A percentile compares a stretch with the other conserved stretches of the same genome.
Evolutionary conservation across 1,284 basidiomycete species (phyloP).

Genomic region (Leccinum angustisporum): DNA sequence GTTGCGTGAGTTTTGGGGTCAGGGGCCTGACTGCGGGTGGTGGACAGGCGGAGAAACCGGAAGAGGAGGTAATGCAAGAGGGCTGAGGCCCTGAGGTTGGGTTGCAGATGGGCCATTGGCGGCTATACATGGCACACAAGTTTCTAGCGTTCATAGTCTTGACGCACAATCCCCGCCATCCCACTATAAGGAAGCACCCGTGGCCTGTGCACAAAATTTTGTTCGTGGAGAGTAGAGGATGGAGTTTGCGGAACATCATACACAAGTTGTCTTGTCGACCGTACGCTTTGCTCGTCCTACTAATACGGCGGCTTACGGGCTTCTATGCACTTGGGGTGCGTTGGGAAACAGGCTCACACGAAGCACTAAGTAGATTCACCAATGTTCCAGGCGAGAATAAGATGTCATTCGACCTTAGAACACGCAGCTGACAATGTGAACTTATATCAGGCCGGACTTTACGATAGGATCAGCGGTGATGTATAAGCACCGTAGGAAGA

Average conservation of each 20-base stretch:
- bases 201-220: no score
- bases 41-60: conserved; percentile 4
- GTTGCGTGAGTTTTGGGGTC: conserved; percentile 35
- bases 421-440: not conserved
- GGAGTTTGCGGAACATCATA: not conserved
- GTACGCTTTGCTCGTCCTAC: not conserved
- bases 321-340: not conserved
- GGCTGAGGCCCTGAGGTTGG: conserved; percentile 11
- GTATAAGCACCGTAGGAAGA: not conserved
- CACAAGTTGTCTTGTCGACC: not conserved
- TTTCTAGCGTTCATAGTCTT: not conserved
- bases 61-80: conserved; percentile 27
- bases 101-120: not conserved
- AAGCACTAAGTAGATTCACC: not conserved
- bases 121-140: not conserved
- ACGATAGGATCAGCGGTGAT: not conserved
- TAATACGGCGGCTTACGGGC: not conserved
- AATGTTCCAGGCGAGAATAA: not conserved
- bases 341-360: not conserved
- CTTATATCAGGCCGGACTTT: not conserved
- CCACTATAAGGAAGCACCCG: not conserved
- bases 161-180: not conserved
- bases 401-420: not conserved
- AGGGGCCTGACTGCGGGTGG: conserved; percentile 26
- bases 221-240: no score